Base-by-base conservation (phyloP, 257 asterid species). In the Cinchona pubescens region DNA sequence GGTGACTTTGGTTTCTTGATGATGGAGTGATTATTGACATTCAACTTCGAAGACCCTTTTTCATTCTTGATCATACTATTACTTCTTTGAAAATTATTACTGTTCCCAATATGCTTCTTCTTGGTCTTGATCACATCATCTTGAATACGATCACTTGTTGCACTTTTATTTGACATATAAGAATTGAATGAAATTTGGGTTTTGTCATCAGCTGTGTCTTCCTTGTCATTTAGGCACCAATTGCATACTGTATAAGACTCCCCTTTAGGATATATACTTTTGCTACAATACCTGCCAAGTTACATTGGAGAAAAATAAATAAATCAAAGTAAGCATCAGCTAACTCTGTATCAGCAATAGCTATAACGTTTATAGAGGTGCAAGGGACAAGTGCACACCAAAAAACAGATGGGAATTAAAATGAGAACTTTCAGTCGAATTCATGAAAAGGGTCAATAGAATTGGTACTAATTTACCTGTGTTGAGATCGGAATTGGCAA, bases 401-500 rank as follows among this genome's bases (percentile, higher is more conserved):
- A n/a, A n/a, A n/a, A n/a, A n/a, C n/a, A n/a, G n/a, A n/a, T n/a
- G n/a, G n/a, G n/a, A n/a, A n/a, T n/a, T n/a, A n/a, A n/a, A 48
- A 27, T 6, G 7, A 29, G 45, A 32, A 70, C 37, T 5, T 68
- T 68, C 45, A 51, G 4, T 16, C 16, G 3, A 16, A 11, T 9
- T 62, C 18, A 46, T 5, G 65, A 62, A 40, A 59, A 29, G 32
- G 51, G 40, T 18, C 40, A 53, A 49, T 9, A 27, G 14, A 51
- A 19, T 16, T 23, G 61, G 10, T 42, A 3, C 0, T 7, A 38
- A 1, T 15, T 78, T 82, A 88, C 97, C 90, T 85, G 85, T 91
- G 97, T 74, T 91, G 97, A 9, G 85, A 90, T 85, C 96, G 85
- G 74, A 83, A 85, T 53, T 84, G 81, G 43, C 97, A 91, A 40